These are phyloP conservation scores for Sporobolomyces pararoseus DNA, from an alignment of 768 basidiomycete genomes.

Conservation along the genomic window DNA sequence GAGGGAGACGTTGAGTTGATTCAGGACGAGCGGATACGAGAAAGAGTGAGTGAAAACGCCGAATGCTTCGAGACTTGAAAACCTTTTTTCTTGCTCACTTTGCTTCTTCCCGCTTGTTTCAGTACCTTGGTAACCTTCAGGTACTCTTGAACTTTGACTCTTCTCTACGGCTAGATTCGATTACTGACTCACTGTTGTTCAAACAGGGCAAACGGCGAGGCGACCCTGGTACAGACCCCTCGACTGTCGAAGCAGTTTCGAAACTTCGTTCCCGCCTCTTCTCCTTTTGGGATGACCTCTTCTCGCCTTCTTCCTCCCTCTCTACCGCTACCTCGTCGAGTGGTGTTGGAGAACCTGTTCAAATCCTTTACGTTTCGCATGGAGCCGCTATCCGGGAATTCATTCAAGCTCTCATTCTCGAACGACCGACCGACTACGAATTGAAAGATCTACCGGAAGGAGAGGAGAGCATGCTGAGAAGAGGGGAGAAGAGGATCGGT, in stretches of 20 bases:
- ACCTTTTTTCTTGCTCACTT: background rate
- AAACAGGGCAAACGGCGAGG: conserved; percentile 32
- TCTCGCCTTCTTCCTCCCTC: conserved; percentile 5
- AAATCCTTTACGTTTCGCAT: conserved; percentile 35
- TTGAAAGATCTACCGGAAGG: background rate
- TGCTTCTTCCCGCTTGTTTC: background rate
- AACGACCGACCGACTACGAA: background rate
- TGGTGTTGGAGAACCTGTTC: background rate
- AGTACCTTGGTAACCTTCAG: conserved; percentile 39
- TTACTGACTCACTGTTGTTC: background rate
- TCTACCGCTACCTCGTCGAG: background rate
- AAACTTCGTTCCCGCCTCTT: conserved; percentile 21
- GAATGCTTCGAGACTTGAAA: background rate
- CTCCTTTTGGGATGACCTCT: conserved; percentile 33
- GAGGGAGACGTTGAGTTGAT: background rate
- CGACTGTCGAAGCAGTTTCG: conserved; percentile 20
- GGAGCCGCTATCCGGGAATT: conserved; percentile 38
- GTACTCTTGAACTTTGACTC: background rate
- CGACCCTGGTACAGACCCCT: conserved; percentile 25
- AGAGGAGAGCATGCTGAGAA: conserved; percentile 17
- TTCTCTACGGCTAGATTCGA: background rate
- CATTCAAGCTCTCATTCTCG: conserved; percentile 19
- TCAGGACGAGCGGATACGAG: conserved; percentile 35
- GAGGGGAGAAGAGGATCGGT: conserved; percentile 25
- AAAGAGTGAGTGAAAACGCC: conserved; percentile 18